These are phyloP conservation scores for Aspergillus saccharolyticus DNA, from an alignment of 495 filamentous ascomycete genomes.

Conservation along the genomic window DNA sequence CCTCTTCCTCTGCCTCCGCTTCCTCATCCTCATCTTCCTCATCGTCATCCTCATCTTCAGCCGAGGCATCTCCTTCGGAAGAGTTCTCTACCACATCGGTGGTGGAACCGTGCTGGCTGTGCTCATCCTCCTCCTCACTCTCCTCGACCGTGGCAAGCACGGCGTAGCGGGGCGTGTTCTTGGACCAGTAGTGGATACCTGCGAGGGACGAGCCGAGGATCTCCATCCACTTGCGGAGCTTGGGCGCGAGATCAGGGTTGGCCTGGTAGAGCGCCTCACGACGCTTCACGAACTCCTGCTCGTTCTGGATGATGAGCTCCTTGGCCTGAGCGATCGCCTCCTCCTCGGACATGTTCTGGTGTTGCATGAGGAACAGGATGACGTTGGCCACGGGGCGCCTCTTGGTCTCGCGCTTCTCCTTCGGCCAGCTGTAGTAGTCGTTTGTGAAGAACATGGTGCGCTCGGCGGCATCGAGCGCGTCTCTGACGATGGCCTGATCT, in stretches of 20 bases:
- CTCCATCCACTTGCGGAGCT: conserved; percentile 16
- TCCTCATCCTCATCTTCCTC: background rate
- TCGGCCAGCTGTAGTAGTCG: conserved; percentile 17
- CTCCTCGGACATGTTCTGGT: conserved; percentile 14
- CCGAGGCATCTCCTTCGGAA: background rate
- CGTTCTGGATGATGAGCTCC: conserved; percentile 10
- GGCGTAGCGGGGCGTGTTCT: conserved; percentile 11
- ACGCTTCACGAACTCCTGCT: conserved; percentile 9
- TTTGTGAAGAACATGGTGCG: conserved; percentile 18
- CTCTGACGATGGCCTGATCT: conserved; percentile 13
- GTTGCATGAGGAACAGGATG: conserved; percentile 12
- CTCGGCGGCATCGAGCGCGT: conserved; percentile 11
- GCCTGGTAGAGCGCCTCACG: conserved; percentile 11
- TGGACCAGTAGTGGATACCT: conserved; percentile 18
- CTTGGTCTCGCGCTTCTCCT: conserved; percentile 11
- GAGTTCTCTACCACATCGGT: background rate
- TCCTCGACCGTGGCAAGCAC: conserved; percentile 5
- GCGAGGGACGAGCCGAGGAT: conserved; percentile 8
- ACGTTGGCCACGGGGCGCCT: conserved; percentile 11
- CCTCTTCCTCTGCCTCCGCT: background rate
- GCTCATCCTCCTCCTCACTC: conserved; percentile 2
- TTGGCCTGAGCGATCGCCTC: conserved; percentile 9
- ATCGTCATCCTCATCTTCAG: background rate
- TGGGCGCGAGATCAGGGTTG: conserved; percentile 9
- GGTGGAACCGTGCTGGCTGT: background rate